Conservation (phyloP, 805 yeast species). For the Cyberlindnera suaveolens region DNA sequence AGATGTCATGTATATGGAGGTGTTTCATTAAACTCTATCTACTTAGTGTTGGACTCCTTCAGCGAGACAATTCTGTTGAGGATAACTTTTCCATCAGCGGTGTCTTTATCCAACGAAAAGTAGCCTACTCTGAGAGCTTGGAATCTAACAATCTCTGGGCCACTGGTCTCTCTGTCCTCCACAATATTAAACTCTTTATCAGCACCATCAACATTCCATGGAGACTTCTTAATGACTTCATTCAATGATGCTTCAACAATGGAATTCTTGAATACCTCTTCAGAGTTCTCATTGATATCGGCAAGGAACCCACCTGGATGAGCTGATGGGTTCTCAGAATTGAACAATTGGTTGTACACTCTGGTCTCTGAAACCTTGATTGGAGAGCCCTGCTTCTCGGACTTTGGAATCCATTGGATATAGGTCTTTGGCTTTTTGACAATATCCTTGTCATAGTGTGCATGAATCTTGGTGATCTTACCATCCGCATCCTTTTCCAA, state of each 20-base stretch:
- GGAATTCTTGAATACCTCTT: conserved; percentile 57
- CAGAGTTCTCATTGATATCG: conserved; percentile 78
- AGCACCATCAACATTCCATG: conserved; percentile 59
- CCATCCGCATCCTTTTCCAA: conserved; percentile 61
- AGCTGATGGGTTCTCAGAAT: conserved; percentile 83
- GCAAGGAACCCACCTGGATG: conserved; percentile 84
- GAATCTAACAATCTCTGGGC: conserved; percentile 86
- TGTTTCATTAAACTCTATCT: neutral
- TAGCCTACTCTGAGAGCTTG: conserved; percentile 97
- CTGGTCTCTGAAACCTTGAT: conserved; percentile 69
- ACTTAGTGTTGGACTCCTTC: conserved; percentile 49
- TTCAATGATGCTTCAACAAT: conserved; percentile 73
- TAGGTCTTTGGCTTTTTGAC: conserved; percentile 76
- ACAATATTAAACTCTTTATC: conserved; percentile 61
- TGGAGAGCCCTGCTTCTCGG: conserved; percentile 55
- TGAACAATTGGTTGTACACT: conserved; percentile 81
- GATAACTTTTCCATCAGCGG: conserved; percentile 53
- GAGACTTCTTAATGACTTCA: conserved; percentile 63
- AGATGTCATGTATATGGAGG: no score
- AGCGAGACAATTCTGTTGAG: conserved; percentile 90
- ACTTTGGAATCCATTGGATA: conserved; percentile 92
- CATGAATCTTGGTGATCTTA: conserved; percentile 62
- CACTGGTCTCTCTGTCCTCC: conserved; percentile 52
- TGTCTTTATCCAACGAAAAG: conserved; percentile 83
- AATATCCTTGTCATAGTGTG: conserved; percentile 66